A percentile compares a stretch with the other conserved stretches of the same genome.
Evolutionary conservation across 2,329 filamentous ascomycete species (phyloP).

Genomic region (Trichophyton mentagrophytes): DNA sequence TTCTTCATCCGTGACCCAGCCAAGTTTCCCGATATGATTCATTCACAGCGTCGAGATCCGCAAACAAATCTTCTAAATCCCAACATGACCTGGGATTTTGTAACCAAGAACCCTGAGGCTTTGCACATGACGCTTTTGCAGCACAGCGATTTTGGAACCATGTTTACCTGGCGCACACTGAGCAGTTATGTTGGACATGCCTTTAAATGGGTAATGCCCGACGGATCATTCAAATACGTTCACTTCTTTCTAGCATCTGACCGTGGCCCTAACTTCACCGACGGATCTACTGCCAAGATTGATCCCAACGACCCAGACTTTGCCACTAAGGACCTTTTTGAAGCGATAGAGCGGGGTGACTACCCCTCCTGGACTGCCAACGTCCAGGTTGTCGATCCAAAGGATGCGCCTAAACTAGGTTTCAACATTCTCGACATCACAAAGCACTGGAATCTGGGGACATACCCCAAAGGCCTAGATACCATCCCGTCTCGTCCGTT

Average conservation of each 20-base stretch:
- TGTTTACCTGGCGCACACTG: constrained; percentile 6
- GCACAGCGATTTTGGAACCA: constrained; percentile 5
- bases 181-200: constrained; percentile 5
- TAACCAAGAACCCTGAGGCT: constrained; percentile 1
- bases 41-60: constrained; percentile 3
- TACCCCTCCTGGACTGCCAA: constrained; percentile 45
- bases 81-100: constrained; percentile 5
- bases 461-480: constrained; percentile 11
- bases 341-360: constrained; percentile 46
- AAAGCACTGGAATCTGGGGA: constrained; percentile 39
- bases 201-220: constrained; percentile 16
- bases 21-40: constrained; percentile 5
- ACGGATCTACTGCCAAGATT: constrained; percentile 40
- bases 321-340: constrained; percentile 47
- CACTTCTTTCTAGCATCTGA: constrained; percentile 40
- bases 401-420: constrained; percentile 36
- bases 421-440: constrained; percentile 46
- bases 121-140: constrained; percentile 5
- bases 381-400: constrained; percentile 43
- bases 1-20: constrained; percentile 20
- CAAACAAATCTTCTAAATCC: constrained; percentile 5
- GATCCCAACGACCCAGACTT: constrained; percentile 46
- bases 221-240: constrained; percentile 50
- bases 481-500: constrained; percentile 38
- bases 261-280: constrained; percentile 35